A percentile compares a stretch with the other conserved stretches of the same genome.
Conservation (phyloP, 371 early-diverging fungal species). For the Mucor saturninus region DNA sequence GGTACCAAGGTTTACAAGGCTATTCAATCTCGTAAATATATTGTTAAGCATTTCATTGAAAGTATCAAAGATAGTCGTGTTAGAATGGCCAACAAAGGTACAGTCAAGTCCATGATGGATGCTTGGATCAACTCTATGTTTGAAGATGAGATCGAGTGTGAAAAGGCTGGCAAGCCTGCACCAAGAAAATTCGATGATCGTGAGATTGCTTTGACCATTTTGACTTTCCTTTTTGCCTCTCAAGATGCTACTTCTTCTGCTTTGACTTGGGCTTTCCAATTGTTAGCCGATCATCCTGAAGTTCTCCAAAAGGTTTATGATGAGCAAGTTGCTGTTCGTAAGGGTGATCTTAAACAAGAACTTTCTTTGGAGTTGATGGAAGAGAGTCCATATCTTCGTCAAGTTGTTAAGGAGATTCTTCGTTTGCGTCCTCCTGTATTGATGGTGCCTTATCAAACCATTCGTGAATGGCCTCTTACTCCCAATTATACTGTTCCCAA, state of each 20-base stretch:
- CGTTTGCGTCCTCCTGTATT: constrained; percentile 58
- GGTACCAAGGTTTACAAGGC: constrained; percentile 63
- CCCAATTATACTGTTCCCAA: constrained; percentile 52
- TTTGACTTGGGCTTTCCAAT: constrained; percentile 58
- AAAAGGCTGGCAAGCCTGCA: constrained; percentile 39
- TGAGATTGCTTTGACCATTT: constrained; percentile 53
- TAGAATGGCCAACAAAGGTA: constrained; percentile 43
- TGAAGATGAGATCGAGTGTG: constrained; percentile 44
- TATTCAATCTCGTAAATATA: constrained; percentile 57
- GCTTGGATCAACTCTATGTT: constrained; percentile 53
- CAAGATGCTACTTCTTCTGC: constrained; percentile 62
- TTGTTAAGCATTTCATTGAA: constrained; percentile 54
- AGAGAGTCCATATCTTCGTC: constrained; percentile 45
- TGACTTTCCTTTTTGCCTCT: constrained; percentile 58
- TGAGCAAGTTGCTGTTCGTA: constrained; percentile 46
- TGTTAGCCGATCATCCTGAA: constrained; percentile 56
- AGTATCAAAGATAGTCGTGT: constrained; percentile 45
- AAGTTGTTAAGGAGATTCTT: constrained; percentile 54
- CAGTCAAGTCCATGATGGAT: constrained; percentile 53
- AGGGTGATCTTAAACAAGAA: constrained; percentile 32
- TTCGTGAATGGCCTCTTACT: constrained; percentile 50
- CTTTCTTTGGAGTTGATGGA: constrained; percentile 53
- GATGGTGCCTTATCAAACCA: constrained; percentile 59
- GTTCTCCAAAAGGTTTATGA: constrained; percentile 47
- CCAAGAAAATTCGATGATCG: constrained; percentile 52